Evolutionary conservation across 208 protist genomes (phyloP).

Genomic region (Trypanosoma rangeli): DNA sequence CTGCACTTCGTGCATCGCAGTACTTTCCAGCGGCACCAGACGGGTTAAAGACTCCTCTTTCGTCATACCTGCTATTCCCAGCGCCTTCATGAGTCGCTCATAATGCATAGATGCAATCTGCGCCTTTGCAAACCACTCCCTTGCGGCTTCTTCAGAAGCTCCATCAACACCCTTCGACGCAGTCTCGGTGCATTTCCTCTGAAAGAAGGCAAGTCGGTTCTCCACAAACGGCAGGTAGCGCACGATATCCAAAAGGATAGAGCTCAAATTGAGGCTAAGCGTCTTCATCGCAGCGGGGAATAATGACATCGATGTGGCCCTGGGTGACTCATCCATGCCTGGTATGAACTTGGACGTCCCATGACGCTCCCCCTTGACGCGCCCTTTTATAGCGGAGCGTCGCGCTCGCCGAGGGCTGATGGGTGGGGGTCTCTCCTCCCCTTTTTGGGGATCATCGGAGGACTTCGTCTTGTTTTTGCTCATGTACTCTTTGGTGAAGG

Average conservation of each 20-base stretch:
- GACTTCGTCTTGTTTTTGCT: background rate
- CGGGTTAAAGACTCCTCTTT: background rate
- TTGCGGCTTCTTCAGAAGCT: conserved; percentile 24
- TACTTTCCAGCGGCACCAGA: conserved; percentile 17
- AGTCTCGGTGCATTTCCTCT: conserved; percentile 17
- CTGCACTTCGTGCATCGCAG: background rate
- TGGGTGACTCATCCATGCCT: background rate
- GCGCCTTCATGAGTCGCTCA: conserved; percentile 16
- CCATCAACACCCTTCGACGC: conserved; percentile 27
- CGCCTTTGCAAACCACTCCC: conserved; percentile 33
- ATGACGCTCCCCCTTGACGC: background rate
- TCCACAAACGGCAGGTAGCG: conserved; percentile 51
- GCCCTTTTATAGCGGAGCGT: background rate
- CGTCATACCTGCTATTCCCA: conserved; percentile 8
- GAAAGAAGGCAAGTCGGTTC: conserved; percentile 35
- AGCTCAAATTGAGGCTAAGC: conserved; percentile 29
- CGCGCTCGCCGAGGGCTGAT: background rate
- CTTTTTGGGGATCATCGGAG: background rate
- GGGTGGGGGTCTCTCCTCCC: background rate
- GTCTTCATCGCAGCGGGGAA: background rate
- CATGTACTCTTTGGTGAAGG: conserved; percentile 19
- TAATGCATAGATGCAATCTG: conserved; percentile 24
- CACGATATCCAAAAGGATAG: conserved; percentile 30
- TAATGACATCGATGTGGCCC: no score
- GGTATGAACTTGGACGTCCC: background rate